These are phyloP conservation scores for Phialemonium atrogriseum DNA, from an alignment of 2,329 filamentous ascomycete genomes.

Conservation along the genomic window DNA sequence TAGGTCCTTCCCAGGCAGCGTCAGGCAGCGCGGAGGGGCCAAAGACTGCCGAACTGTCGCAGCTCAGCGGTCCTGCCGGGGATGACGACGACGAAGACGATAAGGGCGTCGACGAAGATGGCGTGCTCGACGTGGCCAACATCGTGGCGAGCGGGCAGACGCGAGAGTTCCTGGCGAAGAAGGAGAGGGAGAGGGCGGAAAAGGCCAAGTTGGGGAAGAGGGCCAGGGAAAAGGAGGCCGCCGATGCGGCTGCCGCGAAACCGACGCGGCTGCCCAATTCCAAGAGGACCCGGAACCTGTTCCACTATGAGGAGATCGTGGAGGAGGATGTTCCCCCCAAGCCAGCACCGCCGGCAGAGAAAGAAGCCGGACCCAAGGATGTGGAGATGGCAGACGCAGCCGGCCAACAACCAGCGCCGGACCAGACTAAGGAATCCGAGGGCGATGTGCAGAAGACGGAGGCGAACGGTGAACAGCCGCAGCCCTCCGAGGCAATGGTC, in stretches of 20 bases:
- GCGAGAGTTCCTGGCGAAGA: slow-evolving; percentile 73
- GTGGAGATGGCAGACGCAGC: slow-evolving; percentile 13
- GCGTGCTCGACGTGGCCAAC: slow-evolving; percentile 74
- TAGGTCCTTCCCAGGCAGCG: slow-evolving; percentile 21
- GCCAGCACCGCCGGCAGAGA: slow-evolving; percentile 1
- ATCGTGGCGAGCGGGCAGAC: slow-evolving; percentile 78
- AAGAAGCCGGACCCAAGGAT: slow-evolving; percentile 10
- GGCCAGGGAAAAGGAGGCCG: slow-evolving; percentile 48
- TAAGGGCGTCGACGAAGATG: slow-evolving; percentile 50
- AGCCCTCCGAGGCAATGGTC: slow-evolving; percentile 1
- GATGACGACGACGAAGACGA: slow-evolving; percentile 31
- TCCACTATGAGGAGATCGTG: slow-evolving; percentile 63
- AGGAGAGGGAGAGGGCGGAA: slow-evolving; percentile 70
- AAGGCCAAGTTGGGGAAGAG: slow-evolving; percentile 54
- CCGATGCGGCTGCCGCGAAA: slow-evolving; percentile 43
- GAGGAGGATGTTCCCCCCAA: slow-evolving; percentile 40
- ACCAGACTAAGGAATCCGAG: not conserved
- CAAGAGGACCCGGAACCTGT: slow-evolving; percentile 60
- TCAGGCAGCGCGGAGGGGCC: slow-evolving; percentile 26
- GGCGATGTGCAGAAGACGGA: not conserved
- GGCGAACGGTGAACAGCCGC: slow-evolving; percentile 8
- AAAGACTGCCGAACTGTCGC: slow-evolving; percentile 20
- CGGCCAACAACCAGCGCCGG: too few relatives aligned
- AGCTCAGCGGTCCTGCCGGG: slow-evolving; percentile 10
- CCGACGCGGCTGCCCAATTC: slow-evolving; percentile 59